Base-by-base conservation (phyloP, 305 asterid genomes). In the Striga hermonthica region DNA sequence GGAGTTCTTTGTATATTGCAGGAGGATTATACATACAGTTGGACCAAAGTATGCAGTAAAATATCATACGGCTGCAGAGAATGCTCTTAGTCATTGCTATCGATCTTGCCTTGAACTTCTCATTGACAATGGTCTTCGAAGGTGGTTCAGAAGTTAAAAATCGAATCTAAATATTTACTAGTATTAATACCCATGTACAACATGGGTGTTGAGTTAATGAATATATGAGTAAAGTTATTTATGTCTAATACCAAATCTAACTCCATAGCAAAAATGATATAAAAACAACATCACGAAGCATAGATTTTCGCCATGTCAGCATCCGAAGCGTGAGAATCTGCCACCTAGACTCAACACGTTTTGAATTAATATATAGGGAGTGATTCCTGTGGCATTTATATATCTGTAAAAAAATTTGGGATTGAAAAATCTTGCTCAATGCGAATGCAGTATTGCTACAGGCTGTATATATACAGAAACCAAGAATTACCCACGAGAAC, bases 51-150 rank as follows among this genome's bases (percentile, higher is more conserved):
- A 90, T 78, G 96, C 96, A 39, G 86, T 86, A 55, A 88, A 90
- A 74, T 90, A 90, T 74, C 96, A 88, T 62, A 86, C 94, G 11
- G 98, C 98, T 72, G 98, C 96, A 36, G 98, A 91, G 77, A 88
- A 88, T 78, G 95, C 98, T 50, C 81, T 91, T 65, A 88, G 96
- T 80, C 96, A 90, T 80, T 88, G 96, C 83, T 90, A 91, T 55
- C 78, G 94, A 49, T 83, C 93, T 74, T 88, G 95, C 86, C 95
- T 90, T 79, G 97, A 88, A 81, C 93, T 86, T 76, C 89, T 88
- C 55, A 83, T 90, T 54, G 97, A 90, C 47, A 82, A 79, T 78
- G 94, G 88, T 67, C 83, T 90, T 14, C 78, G 76, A 70, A 90
- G 97, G 97, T 90, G 69, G 70, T 71, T 73, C 73, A 58, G 68